A percentile compares a stretch with the other conserved stretches of the same genome.
phyloP scores from a whole-genome alignment of 148 eudicot genomes.

The Diospyros lotus region DNA sequence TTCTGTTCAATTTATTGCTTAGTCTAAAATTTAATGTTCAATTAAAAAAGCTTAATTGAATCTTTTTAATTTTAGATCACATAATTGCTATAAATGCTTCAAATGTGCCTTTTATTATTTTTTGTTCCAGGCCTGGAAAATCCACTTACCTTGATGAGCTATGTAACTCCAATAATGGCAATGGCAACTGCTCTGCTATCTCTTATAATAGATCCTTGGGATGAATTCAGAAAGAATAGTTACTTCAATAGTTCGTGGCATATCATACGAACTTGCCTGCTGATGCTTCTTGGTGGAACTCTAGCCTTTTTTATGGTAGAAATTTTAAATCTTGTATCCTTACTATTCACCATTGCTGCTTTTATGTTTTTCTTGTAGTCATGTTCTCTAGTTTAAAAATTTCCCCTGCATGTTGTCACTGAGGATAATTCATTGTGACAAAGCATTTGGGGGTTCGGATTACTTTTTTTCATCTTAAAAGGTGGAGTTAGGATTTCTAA shows the following conservation, averaged over 20 bases:
- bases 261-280: slow-evolving; percentile 65
- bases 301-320: slow-evolving; percentile 92
- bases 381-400: no score
- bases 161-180: slow-evolving; percentile 93
- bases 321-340: neutral
- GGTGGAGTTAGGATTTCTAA: neutral
- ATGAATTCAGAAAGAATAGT: slow-evolving; percentile 51
- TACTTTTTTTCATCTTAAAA: neutral
- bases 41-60: no score
- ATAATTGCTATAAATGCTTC: no score
- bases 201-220: slow-evolving; percentile 83
- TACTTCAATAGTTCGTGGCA: slow-evolving; percentile 82
- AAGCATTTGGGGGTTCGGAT: neutral
- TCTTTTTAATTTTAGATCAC: no score
- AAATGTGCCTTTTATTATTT: no score
- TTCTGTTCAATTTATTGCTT: no score
- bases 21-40: no score
- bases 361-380: no score
- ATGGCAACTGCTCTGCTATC: slow-evolving; percentile 72
- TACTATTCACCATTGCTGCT: no score
- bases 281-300: slow-evolving; percentile 95
- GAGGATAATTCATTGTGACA: neutral
- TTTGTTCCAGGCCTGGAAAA: slow-evolving; percentile 68
- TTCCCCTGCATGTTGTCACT: neutral
- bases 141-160: slow-evolving; percentile 95